Evolutionary conservation across 2,329 filamentous ascomycete species (phyloP), one percentile per base, ranked within the genome.

Genomic region (Penicillium digitatum): DNA sequence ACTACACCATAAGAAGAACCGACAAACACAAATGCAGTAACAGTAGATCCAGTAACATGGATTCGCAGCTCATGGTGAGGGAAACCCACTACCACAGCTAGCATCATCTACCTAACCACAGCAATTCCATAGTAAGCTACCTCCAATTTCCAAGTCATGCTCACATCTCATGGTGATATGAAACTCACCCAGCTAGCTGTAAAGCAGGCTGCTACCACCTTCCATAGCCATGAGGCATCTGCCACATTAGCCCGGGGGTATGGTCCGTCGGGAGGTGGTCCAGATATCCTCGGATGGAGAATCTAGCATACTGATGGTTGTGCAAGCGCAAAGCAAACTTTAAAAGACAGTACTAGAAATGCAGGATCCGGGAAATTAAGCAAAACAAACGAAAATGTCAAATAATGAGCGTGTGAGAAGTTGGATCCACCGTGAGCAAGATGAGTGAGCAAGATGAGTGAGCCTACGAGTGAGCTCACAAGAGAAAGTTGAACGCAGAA

Each of bases 91-190:
- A 44, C 26, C 7, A 54, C 39, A 16, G 46, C 52, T 20, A 54
- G 20, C n/a, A 54, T 34, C 52, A 54, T 54, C n/a, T 54, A 54
- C 5, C 52, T 54, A 38, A 9, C 0, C 31, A 18, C 27, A 8
- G 18, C 4, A 12, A 26, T 2, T 18, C 3, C 22, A 34, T 24
- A 20, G 34, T 52, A 4, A 52, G 34, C 16, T 10, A 31, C 2
- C n/a, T 32, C 8, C 2, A 11, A 3, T 18, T 46, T 4, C 10
- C 7, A 18, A 37, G 10, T 18, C n/a, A 35, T 22, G 31, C 8
- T n/a, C n/a, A 14, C 3, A 18, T 38, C 5, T 31, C 5, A 27
- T 27, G 26, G n/a, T 24, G 5, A 14, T 39, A 16, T 16, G n/a
- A 24, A 35, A 49, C 44, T 42, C 12, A 54, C 51, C 51, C 44